Base-by-base conservation (phyloP, 371 early-diverging fungal species). In the Mucor ambiguus region DNA sequence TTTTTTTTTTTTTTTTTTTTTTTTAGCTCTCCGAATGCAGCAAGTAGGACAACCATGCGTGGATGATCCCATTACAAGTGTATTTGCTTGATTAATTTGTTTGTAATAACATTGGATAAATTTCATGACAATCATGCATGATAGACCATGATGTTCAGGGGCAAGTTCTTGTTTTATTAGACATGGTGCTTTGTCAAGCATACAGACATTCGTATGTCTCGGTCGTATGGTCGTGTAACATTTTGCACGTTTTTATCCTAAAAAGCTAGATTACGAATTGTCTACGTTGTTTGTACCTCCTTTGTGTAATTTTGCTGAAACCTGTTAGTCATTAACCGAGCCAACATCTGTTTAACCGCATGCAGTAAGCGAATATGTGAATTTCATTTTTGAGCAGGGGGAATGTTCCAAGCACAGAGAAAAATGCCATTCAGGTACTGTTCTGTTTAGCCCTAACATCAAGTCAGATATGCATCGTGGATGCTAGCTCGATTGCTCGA, bases 11-110 rank as follows among this genome's bases (percentile, higher is more conserved):
- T n/a, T n/a, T 44, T 43, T 5, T 48, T 14, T 52, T 52, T 26
- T 52, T 24, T 52, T 52, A 28, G 52, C 52, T 26, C 52, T 52
- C 52, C 52, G 52, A 52, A 52, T 24, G 5, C 28, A 2, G 22
- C 18, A 52, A 26, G 52, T 52, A 52, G 52, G 52, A 52, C 52
- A 52, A 28, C 52, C 52, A 52, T 52, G 52, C 52, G 52, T 14
- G 10, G 14, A 22, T 26, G 52, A 20, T 41, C 52, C 28, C 52
- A 46, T 46, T 46, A 8, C 46, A 46, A 20, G 10, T 46, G 46
- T 9, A 46, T 46, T 20, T 46, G 20, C 22, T n/a, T 22, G 2
- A 46, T 46, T 46, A 24, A 46, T 46, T 22, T 46, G 20, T 46
- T 46, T 22, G 22, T 46, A 46, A 46, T 46, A 46, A 46, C 11